Evolutionary conservation across 1,139 yeast species (phyloP), one percentile per base, ranked within the genome.

Genomic region (Saccharomycopsis hybrid): DNA sequence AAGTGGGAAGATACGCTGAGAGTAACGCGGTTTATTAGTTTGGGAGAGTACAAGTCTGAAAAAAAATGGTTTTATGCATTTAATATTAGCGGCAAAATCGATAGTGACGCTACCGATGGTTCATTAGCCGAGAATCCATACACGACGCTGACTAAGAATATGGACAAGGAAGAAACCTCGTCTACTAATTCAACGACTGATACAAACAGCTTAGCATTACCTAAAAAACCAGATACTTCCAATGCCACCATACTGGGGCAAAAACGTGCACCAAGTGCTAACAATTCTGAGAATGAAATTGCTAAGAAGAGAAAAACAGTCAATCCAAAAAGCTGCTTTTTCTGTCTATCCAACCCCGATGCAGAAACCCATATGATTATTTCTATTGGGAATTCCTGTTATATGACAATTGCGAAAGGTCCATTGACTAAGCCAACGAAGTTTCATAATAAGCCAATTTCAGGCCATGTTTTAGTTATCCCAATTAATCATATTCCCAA

Each of bases 391-490:
- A 73, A 74, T 7, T 69, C 72, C 41, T 67, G 80, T 1, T 90
- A 88, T 61, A 52, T 89, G 54, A 85, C 97, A 0, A 72, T 83
- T 13, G 95, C 96, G 0, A 88, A 86, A 60, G 97, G 97, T 0
- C 97, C 97, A 0, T 65, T 90, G 31, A 76, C 88, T 1, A 66
- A 74, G 41, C 74, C 82, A 2, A 63, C 62, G 53, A 62, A 65
- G 50, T 57, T 58, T 27, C 57, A 63, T 28, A 62, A 62, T 25
- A 60, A 62, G 7, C 70, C 72, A 7, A 81, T 86, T 60, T 78
- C 95, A 0, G 96, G 95, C 0, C 97, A 90, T 68, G 85, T 87
- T 11, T 70, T 90, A 44, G 73, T 89, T 5, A 80, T 88, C n/a
- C 95, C 97, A 0, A 76, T 90, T 27, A 79, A 82, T 8, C 97